Percentiles rank a stretch among this genome's conserved stretches.
phyloP scores from a whole-genome alignment of 306 rosid genomes.

The Rosa lucieae region DNA sequence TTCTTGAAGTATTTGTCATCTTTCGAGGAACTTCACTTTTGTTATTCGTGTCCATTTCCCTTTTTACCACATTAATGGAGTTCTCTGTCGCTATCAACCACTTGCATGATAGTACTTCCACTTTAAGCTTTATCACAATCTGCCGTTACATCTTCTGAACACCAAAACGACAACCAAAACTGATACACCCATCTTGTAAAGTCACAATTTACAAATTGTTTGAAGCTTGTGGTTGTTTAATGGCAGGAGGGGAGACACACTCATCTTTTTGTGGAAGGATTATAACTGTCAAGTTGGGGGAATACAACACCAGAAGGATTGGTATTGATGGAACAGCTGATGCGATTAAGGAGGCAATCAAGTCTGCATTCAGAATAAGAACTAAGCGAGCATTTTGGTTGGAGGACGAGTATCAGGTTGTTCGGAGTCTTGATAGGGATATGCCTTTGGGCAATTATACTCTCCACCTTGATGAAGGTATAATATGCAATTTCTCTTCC shows the following conservation, averaged over 20 bases:
- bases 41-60: neutral
- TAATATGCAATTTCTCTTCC: neutral
- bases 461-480: constrained; percentile 89
- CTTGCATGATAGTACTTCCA: neutral
- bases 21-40: neutral
- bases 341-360: constrained; percentile 79
- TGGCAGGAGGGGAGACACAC: constrained; percentile 67
- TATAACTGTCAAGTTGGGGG: constrained; percentile 78
- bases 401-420: constrained; percentile 80
- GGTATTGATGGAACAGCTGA: constrained; percentile 79
- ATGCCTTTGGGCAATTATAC: constrained; percentile 80
- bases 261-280: constrained; percentile 68
- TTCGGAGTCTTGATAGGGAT: constrained; percentile 78
- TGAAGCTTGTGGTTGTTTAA: neutral
- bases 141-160: neutral
- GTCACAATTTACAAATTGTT: neutral
- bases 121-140: neutral
- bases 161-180: neutral
- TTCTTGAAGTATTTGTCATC: neutral
- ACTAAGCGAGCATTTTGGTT: constrained; percentile 80
- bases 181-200: neutral
- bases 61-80: neutral
- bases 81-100: neutral
- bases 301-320: constrained; percentile 70
- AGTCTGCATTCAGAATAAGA: constrained; percentile 74